phyloP scores from a whole-genome alignment of 73 alveolate species.

The Stentor coeruleus region DNA sequence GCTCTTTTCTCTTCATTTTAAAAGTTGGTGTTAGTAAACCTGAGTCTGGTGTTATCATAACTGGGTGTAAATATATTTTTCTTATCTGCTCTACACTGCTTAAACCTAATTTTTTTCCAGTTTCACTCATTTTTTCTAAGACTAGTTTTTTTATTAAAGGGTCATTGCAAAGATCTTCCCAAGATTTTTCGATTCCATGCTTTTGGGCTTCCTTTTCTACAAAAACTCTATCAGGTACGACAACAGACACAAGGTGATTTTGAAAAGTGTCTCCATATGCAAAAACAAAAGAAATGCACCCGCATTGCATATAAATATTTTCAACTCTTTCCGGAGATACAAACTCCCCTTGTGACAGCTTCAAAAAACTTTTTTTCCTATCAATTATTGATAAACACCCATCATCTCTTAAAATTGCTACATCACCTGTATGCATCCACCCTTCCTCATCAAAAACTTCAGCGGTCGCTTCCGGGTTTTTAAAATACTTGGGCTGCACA shows the following conservation, averaged over 20 bases:
- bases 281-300: slow-evolving; percentile 68
- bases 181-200: slow-evolving; percentile 29
- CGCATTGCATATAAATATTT: slow-evolving; percentile 60
- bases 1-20: slow-evolving; percentile 79
- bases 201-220: too few species aligned
- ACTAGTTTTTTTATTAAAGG: slow-evolving; percentile 24
- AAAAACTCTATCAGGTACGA: slow-evolving; percentile 76
- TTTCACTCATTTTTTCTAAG: slow-evolving; percentile 36
- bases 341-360: slow-evolving; percentile 95
- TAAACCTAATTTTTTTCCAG: slow-evolving; percentile 52
- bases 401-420: slow-evolving; percentile 59
- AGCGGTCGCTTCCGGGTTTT: slow-evolving; percentile 77
- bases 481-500: slow-evolving; percentile 75
- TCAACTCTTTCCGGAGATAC: slow-evolving; percentile 97
- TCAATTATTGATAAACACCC: slow-evolving; percentile 85
- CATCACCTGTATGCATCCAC: slow-evolving; percentile 98
- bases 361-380: slow-evolving; percentile 96
- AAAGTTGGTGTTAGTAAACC: slow-evolving; percentile 82
- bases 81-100: slow-evolving; percentile 78
- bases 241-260: slow-evolving; percentile 61
- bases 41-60: slow-evolving; percentile 51
- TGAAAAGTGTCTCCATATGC: slow-evolving; percentile 91
- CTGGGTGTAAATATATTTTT: slow-evolving; percentile 60
- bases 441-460: slow-evolving; percentile 87
- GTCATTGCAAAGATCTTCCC: slow-evolving; percentile 42